Percentiles rank a stretch among this genome's conserved stretches.
Evolutionary conservation across 169 alveolate species (phyloP).

Genomic region (Plasmodium knowlesi): DNA sequence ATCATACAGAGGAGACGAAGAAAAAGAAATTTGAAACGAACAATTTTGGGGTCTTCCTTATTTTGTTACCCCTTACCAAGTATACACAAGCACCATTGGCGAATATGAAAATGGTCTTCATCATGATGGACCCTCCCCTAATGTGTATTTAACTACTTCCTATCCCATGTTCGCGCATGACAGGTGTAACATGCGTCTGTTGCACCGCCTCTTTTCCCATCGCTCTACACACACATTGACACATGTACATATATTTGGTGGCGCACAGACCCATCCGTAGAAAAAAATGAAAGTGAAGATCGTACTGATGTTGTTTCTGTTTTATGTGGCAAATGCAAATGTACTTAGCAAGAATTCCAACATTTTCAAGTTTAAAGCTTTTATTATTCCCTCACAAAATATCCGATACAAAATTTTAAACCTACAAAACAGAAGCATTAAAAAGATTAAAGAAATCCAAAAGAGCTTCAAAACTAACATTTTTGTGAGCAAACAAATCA

Average conservation of each 20-base stretch:
- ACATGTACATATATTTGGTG: too few species aligned
- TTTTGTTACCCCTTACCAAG: neutral
- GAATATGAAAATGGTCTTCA: neutral
- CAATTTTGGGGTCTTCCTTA: neutral
- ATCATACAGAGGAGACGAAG: neutral
- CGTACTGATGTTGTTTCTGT: neutral
- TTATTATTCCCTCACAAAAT: neutral
- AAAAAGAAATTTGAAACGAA: neutral
- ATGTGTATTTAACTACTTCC: neutral
- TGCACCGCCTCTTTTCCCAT: neutral
- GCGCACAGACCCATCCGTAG: neutral
- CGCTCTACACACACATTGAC: neutral
- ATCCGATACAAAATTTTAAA: neutral
- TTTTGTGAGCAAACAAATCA: neutral
- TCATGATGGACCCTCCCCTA: neutral
- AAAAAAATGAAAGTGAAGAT: neutral
- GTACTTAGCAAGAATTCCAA: constrained; percentile 5
- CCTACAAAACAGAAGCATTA: neutral
- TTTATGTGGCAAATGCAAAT: neutral
- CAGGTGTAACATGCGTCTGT: neutral
- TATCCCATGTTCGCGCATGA: neutral
- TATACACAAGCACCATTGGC: neutral
- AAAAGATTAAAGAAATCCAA: constrained; percentile 14
- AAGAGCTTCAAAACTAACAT: neutral
- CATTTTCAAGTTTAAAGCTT: constrained; percentile 27